phyloP scores from a whole-genome alignment of 352 stramenopile species.

The Peronospora destructor region DNA sequence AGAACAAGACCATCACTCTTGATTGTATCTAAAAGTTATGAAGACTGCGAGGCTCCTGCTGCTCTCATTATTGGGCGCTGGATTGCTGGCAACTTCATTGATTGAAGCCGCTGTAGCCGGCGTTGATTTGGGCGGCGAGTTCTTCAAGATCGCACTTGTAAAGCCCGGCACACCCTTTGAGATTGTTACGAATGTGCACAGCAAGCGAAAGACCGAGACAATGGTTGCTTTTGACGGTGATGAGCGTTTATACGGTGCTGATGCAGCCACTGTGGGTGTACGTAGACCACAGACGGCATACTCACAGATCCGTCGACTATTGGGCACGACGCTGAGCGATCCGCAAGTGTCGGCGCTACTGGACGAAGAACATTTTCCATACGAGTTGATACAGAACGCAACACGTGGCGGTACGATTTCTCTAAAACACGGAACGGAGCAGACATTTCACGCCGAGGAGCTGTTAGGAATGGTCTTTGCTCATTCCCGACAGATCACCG shows the following conservation, averaged over 20 bases:
- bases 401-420: slow-evolving; percentile 63
- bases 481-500: slow-evolving; percentile 81
- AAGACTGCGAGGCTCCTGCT: slow-evolving; percentile 27
- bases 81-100: slow-evolving; percentile 25
- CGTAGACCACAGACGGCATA: slow-evolving; percentile 90
- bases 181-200: slow-evolving; percentile 97
- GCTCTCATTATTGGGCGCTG: slow-evolving; percentile 27
- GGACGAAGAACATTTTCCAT: slow-evolving; percentile 73
- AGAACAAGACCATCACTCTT: slow-evolving; percentile 25
- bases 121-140: slow-evolving; percentile 94
- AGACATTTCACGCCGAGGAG: slow-evolving; percentile 90
- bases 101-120: slow-evolving; percentile 62
- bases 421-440: slow-evolving; percentile 44
- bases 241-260: slow-evolving; percentile 92
- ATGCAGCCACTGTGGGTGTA: slow-evolving; percentile 88
- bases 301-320: slow-evolving; percentile 81
- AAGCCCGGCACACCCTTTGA: slow-evolving; percentile 92
- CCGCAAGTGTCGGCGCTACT: slow-evolving; percentile 52
- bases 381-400: slow-evolving; percentile 74
- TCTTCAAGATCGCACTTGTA: slow-evolving; percentile 80
- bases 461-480: slow-evolving; percentile 94
- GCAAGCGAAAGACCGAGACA: slow-evolving; percentile 97
- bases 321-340: slow-evolving; percentile 82
- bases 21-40: slow-evolving; percentile 11
- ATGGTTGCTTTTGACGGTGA: slow-evolving; percentile 88